Conservation (phyloP, 2,329 filamentous ascomycete species). For the Pseudohalonectria lignicola region DNA sequence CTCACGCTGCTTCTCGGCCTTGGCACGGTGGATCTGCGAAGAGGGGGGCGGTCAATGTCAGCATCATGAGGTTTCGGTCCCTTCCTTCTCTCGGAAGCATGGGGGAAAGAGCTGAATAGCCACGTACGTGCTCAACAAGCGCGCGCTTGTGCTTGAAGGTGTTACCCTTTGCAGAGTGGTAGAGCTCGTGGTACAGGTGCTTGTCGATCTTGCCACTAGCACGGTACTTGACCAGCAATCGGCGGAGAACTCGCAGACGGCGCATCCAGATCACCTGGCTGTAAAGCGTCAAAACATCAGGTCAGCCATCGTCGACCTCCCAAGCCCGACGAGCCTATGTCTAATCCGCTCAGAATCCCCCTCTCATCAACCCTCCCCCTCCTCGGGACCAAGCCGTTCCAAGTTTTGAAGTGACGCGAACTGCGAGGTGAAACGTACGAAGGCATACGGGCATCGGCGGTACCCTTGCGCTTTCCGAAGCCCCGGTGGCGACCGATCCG, state of each 20-base stretch:
- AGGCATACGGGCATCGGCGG: constrained; percentile 98
- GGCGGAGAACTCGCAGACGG: constrained; percentile 96
- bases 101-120: not conserved
- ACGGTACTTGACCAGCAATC: constrained; percentile 99
- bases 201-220: constrained; percentile 99
- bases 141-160: constrained; percentile 99
- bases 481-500: constrained; percentile 95
- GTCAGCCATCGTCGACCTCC: too few relatives aligned
- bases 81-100: not conserved
- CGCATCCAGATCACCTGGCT: constrained; percentile 99
- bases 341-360: too few relatives aligned
- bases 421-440: constrained; percentile 49
- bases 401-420: too few relatives aligned
- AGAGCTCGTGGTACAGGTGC: constrained; percentile 99
- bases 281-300: constrained; percentile 19
- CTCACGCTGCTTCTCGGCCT: constrained; percentile 98
- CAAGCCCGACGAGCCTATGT: too few relatives aligned
- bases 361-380: not conserved
- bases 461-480: constrained; percentile 99
- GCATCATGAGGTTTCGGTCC: not conserved
- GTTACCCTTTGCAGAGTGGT: constrained; percentile 99
- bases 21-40: constrained; percentile 94
- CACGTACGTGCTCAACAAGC: constrained; percentile 97
- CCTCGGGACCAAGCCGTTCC: constrained; percentile 2
- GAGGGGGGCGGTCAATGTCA: constrained; percentile 4